Evolutionary conservation across 78 protist species (phyloP), one percentile per base, ranked within the genome.

Genomic region (Monosiga brevicollis): DNA sequence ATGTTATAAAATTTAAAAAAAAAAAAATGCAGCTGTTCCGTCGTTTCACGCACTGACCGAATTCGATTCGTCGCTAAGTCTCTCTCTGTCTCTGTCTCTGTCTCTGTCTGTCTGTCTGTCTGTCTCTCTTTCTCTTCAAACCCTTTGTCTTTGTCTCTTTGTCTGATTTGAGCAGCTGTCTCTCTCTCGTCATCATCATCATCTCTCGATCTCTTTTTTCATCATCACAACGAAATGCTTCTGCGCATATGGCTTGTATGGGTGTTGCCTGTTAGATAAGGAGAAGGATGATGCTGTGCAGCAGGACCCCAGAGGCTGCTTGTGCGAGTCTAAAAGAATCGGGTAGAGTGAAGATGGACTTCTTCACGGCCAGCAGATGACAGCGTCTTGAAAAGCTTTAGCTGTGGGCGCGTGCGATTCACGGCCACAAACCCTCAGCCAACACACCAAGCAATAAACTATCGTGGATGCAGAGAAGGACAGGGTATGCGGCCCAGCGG

Each of bases 31-130:
- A n/a, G n/a, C n/a, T n/a, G n/a, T n/a, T n/a, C n/a, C n/a, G 37
- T 76, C 71, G 71, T 11, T 55, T 23, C 22, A 11, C 22, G 71
- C 71, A 55, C 71, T 11, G 38, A 25, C 79, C 39, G 38, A 20
- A 11, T 22, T 76, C 11, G 11, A 22, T 76, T 11, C 23, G 37
- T 76, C n/a, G n/a, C n/a, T n/a, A n/a, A n/a, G 49, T 20, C 81
- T 20, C 23, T n/a, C 42, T 78, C 81, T 78, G 43, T 78, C 81
- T 78, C 81, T 78, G 43, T 78, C 81, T 78, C 81, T 78, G 43
- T 78, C 81, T 78, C 81, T 32, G 35, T 42, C 55, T 32, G 35
- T 42, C 81, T 78, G 35, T 78, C 29, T 78, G 34, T 42, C 43
- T 78, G 42, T 41, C 34, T 78, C 49, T 41, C 34, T 78, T 20